Conservation (phyloP, 768 basidiomycete genomes). For the Podaxis sp. region DNA sequence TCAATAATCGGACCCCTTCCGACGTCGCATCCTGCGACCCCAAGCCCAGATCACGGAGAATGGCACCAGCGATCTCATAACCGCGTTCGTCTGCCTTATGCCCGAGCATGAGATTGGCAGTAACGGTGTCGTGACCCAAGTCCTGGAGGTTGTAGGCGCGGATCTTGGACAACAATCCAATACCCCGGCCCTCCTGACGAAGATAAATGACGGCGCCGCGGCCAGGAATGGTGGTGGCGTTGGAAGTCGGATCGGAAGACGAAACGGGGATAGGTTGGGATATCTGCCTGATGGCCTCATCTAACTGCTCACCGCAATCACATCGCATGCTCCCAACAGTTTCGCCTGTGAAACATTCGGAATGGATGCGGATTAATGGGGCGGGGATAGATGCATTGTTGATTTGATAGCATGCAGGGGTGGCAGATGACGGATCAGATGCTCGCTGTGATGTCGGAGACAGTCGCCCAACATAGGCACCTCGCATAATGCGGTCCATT, state of each 20-base stretch:
- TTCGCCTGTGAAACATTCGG: slow-evolving; percentile 98
- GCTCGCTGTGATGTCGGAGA: slow-evolving; percentile 47
- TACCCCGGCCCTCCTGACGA: slow-evolving; percentile 96
- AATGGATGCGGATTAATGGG: slow-evolving; percentile 93
- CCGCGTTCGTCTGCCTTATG: slow-evolving; percentile 91
- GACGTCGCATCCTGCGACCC: slow-evolving; percentile 40
- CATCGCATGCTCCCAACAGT: slow-evolving; percentile 98
- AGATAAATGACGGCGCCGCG: slow-evolving; percentile 93
- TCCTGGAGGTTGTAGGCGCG: slow-evolving; percentile 98
- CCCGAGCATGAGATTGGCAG: slow-evolving; percentile 93
- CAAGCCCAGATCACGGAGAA: slow-evolving; percentile 82
- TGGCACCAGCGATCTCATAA: slow-evolving; percentile 89
- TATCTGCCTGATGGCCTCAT: slow-evolving; percentile 93
- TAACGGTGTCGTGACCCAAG: slow-evolving; percentile 97
- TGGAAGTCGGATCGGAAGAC: slow-evolving; percentile 24
- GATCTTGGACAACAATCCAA: slow-evolving; percentile 93
- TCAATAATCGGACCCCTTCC: slow-evolving; percentile 72
- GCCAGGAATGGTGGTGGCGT: slow-evolving; percentile 57
- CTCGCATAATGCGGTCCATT: slow-evolving; percentile 88
- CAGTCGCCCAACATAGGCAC: slow-evolving; percentile 88
- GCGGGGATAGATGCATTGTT: slow-evolving; percentile 41
- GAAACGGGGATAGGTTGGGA: slow-evolving; percentile 59
- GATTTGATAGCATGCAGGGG: slow-evolving; percentile 13
- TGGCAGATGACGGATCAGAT: slow-evolving; percentile 32
- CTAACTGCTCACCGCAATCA: slow-evolving; percentile 97